Percentiles rank a stretch among this genome's conserved stretches.
Evolutionary conservation across 2,329 filamentous ascomycete species (phyloP).

Genomic region (Arthrobotrys entomopaga): DNA sequence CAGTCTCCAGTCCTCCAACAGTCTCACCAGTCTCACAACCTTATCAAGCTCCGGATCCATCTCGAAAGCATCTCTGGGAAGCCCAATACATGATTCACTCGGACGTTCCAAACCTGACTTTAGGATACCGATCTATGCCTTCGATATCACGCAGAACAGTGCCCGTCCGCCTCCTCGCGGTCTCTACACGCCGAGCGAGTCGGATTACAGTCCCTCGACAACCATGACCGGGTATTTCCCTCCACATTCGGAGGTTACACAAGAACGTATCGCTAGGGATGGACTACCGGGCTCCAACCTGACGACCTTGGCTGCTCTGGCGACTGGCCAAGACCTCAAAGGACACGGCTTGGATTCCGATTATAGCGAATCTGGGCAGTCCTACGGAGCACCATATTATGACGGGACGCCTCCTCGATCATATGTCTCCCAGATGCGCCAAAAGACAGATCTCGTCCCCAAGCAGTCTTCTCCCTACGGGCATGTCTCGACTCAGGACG

Average conservation of each 20-base stretch:
- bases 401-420: conserved; percentile 32
- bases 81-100: conserved; percentile 43
- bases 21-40: conserved; percentile 48
- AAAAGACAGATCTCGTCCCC: conserved; percentile 42
- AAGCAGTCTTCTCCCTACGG: conserved; percentile 28
- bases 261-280: conserved; percentile 45
- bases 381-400: conserved; percentile 26
- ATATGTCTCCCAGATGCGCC: conserved; percentile 45
- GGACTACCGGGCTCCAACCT: conserved; percentile 29
- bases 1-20: conserved; percentile 47
- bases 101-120: conserved; percentile 49
- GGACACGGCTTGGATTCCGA: conserved; percentile 28
- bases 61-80: conserved; percentile 46
- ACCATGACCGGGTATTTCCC: conserved; percentile 52
- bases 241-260: conserved; percentile 40
- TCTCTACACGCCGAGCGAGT: conserved; percentile 52
- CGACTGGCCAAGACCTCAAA: conserved; percentile 48
- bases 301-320: conserved; percentile 41
- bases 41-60: conserved; percentile 47
- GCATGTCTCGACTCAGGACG: conserved; percentile 42
- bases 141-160: conserved; percentile 50
- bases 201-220: conserved; percentile 50
- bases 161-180: conserved; percentile 38
- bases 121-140: conserved; percentile 50
- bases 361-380: conserved; percentile 28